Evolutionary conservation across 1,284 basidiomycete species (phyloP).

Genomic region (Cutaneotrichosporon sp.): DNA sequence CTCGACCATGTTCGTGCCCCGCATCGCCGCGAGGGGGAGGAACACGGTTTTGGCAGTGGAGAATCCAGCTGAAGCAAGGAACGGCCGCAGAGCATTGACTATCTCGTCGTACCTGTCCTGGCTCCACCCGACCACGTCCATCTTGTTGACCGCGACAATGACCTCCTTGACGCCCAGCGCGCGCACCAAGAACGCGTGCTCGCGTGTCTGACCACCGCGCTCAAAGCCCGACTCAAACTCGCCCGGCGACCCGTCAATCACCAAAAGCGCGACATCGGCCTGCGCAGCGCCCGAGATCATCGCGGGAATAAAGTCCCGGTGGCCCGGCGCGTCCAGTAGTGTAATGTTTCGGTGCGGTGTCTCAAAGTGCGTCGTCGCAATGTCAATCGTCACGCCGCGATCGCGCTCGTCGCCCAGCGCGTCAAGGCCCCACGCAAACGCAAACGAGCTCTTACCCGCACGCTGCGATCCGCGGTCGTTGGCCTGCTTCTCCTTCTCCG

Average conservation of each 20-base stretch:
- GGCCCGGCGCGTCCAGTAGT: constrained; percentile 91
- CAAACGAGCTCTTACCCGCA: constrained; percentile 89
- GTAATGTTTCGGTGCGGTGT: constrained; percentile 78
- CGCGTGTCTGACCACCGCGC: constrained; percentile 90
- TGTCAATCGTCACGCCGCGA: constrained; percentile 95
- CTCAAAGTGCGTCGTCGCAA: constrained; percentile 75
- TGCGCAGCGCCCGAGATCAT: constrained; percentile 99
- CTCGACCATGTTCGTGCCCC: constrained; percentile 70
- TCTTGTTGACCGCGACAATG: constrained; percentile 89
- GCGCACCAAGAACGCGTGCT: constrained; percentile 86
- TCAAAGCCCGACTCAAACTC: constrained; percentile 96
- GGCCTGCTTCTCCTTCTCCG: constrained; percentile 73
- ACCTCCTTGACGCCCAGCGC: constrained; percentile 93
- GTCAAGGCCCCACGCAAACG: constrained; percentile 96
- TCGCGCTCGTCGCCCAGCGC: constrained; percentile 88
- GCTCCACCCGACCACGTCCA: constrained; percentile 83
- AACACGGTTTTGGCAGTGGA: constrained; percentile 70
- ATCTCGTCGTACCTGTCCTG: constrained; percentile 81
- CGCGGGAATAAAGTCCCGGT: constrained; percentile 96
- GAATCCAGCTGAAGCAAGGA: constrained; percentile 84
- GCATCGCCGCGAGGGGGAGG: constrained; percentile 84
- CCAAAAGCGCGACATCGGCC: constrained; percentile 92
- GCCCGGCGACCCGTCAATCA: constrained; percentile 82
- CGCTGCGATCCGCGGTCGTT: constrained; percentile 90
- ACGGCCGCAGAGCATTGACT: constrained; percentile 65